These are phyloP conservation scores for Zygnema circumcarinatum DNA, from an alignment of 139 green algal species.

Conservation along the genomic window DNA sequence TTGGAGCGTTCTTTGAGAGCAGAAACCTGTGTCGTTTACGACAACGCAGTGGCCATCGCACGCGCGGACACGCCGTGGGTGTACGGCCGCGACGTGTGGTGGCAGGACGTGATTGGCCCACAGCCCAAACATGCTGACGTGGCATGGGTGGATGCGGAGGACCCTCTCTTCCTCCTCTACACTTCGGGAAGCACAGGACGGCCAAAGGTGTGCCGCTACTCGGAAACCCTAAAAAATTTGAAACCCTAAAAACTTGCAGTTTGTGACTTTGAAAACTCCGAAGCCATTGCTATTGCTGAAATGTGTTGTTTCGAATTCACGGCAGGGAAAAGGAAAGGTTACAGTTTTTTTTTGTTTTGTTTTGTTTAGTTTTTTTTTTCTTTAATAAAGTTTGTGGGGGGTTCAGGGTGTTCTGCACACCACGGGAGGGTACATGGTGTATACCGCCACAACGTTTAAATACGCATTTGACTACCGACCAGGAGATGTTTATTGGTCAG, in stretches of 20 bases:
- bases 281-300: too few species aligned
- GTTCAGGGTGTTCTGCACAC: constrained; percentile 67
- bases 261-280: too few species aligned
- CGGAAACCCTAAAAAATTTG: constrained; percentile 14
- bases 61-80: constrained; percentile 42
- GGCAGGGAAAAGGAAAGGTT: too few species aligned
- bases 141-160: constrained; percentile 69
- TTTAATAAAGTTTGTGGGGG: too few species aligned
- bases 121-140: constrained; percentile 12
- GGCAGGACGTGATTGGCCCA: constrained; percentile 38
- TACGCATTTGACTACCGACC: constrained; percentile 62
- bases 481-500: constrained; percentile 63
- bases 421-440: constrained; percentile 71
- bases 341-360: too few species aligned
- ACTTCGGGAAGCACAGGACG: constrained; percentile 92
- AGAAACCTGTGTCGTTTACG: constrained; percentile 60
- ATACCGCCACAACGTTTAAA: constrained; percentile 64
- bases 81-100: constrained; percentile 60
- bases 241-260: too few species aligned
- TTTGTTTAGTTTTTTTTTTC: too few species aligned
- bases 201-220: constrained; percentile 77
- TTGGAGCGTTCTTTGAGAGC: too few species aligned
- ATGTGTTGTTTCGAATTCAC: too few species aligned
- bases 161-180: constrained; percentile 95
- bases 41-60: constrained; percentile 28